Percentiles rank a stretch among this genome's conserved stretches.
These are phyloP conservation scores for Byssothecium circinans DNA, from an alignment of 2,329 filamentous ascomycete species.

Conservation along the genomic window DNA sequence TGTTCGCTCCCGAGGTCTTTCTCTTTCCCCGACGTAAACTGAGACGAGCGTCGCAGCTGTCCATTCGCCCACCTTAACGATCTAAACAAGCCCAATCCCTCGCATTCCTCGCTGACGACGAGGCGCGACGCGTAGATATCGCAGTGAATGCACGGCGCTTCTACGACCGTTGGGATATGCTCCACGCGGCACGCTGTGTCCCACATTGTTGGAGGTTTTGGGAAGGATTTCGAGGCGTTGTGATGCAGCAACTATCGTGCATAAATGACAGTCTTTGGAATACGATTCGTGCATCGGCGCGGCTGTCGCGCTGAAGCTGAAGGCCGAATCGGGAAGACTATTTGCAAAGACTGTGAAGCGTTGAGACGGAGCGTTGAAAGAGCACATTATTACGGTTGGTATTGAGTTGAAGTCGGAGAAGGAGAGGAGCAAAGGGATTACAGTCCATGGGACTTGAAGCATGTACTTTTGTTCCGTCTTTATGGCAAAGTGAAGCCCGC, in stretches of 20 bases:
- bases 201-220: slow-evolving; percentile 4
- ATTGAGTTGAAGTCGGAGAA: too few species aligned
- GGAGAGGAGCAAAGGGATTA: too few species aligned
- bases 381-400: too few species aligned
- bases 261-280: slow-evolving; percentile 11
- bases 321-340: slow-evolving; percentile 5
- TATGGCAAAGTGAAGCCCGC: too few species aligned
- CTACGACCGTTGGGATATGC: neutral
- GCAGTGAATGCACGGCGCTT: neutral
- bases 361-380: too few species aligned
- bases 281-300: slow-evolving; percentile 10
- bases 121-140: neutral
- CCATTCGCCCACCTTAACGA: neutral
- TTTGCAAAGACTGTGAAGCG: neutral
- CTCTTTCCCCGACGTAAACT: neutral
- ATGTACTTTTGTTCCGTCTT: too few species aligned
- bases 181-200: neutral
- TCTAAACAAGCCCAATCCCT: too few species aligned
- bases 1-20: neutral
- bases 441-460: too few species aligned
- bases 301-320: slow-evolving; percentile 7
- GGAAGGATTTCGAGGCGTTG: slow-evolving; percentile 9
- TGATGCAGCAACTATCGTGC: slow-evolving; percentile 7
- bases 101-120: neutral
- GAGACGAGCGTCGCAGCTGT: neutral